Evolutionary conservation across 257 asterid species (phyloP).

Genomic region (Forsythia suspensa): DNA sequence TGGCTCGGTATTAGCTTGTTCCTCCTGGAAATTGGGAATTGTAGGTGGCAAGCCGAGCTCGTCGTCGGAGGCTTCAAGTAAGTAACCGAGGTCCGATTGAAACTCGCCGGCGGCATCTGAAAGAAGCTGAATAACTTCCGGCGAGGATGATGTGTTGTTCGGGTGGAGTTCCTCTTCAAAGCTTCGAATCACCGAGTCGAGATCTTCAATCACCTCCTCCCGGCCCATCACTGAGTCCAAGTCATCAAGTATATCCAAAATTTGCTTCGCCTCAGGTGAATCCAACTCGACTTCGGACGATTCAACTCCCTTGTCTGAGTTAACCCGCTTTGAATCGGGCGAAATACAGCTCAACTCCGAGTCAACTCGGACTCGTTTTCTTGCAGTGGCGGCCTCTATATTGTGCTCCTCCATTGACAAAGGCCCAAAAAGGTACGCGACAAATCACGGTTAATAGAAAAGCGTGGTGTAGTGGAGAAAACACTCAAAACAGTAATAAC

Average conservation of each 20-base stretch:
- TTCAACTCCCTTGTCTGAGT: background rate
- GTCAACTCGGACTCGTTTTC: slow-evolving; percentile 35
- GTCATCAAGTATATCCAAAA: slow-evolving; percentile 40
- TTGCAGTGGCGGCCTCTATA: background rate
- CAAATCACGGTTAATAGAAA: background rate
- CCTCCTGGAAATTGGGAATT: background rate
- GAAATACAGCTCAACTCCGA: slow-evolving; percentile 20
- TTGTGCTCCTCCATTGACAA: slow-evolving; percentile 18
- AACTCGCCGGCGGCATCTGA: slow-evolving; percentile 30
- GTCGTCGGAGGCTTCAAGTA: slow-evolving; percentile 49
- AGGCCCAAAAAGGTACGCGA: background rate
- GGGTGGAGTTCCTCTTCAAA: slow-evolving; percentile 46
- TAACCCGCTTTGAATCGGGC: slow-evolving; percentile 20
- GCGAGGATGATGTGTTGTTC: background rate
- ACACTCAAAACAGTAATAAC: too few relatives aligned
- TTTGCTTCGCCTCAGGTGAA: slow-evolving; percentile 12
- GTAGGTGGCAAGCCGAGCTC: slow-evolving; percentile 54
- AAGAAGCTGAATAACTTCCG: background rate
- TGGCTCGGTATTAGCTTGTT: background rate
- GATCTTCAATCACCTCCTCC: slow-evolving; percentile 33
- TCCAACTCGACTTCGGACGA: slow-evolving; percentile 5
- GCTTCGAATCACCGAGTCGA: slow-evolving; percentile 46
- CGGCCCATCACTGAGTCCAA: slow-evolving; percentile 23
- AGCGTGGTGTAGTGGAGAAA: slow-evolving; percentile 18
- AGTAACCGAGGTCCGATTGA: slow-evolving; percentile 43